Percentiles rank a stretch among this genome's conserved stretches.
phyloP scores from a whole-genome alignment of 345 rosid species.

The Cardamine resedifolia region DNA sequence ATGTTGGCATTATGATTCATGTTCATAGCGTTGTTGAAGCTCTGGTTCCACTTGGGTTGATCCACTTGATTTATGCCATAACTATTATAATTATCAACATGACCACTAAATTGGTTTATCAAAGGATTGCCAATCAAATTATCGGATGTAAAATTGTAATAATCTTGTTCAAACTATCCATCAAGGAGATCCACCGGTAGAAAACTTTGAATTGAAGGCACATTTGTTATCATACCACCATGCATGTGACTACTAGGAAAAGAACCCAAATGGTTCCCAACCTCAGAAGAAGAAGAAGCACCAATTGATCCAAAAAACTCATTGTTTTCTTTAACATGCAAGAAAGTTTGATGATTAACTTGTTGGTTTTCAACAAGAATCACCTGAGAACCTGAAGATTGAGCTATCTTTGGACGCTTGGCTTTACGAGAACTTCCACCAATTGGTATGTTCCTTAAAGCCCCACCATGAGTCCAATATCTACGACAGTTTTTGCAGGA shows the following conservation, averaged over 20 bases:
- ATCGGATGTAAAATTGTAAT: slow-evolving; percentile 6
- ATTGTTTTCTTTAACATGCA: slow-evolving; percentile 10
- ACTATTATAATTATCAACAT: not conserved
- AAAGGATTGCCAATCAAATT: slow-evolving; percentile 9
- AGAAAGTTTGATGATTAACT: not conserved
- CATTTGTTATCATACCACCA: slow-evolving; percentile 2
- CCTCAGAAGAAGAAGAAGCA: not conserved
- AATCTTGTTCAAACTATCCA: not conserved
- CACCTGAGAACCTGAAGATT: not conserved
- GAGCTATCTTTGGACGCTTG: slow-evolving; percentile 1
- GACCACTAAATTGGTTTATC: slow-evolving; percentile 17
- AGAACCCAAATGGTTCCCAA: not conserved
- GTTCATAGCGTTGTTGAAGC: slow-evolving; percentile 6
- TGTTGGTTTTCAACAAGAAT: not conserved
- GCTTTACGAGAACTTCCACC: slow-evolving; percentile 15
- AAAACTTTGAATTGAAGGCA: not conserved
- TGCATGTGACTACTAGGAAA: not conserved
- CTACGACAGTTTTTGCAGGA: slow-evolving; percentile 26
- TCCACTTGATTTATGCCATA: slow-evolving; percentile 4
- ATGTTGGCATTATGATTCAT: not conserved
- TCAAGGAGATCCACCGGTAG: not conserved
- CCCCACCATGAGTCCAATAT: slow-evolving; percentile 33
- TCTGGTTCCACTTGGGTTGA: not conserved
- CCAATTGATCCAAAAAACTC: not conserved
- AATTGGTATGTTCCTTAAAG: slow-evolving; percentile 18